Evolutionary conservation across 257 asterid genomes (phyloP).

Genomic region (Nicotiana noctiflora): DNA sequence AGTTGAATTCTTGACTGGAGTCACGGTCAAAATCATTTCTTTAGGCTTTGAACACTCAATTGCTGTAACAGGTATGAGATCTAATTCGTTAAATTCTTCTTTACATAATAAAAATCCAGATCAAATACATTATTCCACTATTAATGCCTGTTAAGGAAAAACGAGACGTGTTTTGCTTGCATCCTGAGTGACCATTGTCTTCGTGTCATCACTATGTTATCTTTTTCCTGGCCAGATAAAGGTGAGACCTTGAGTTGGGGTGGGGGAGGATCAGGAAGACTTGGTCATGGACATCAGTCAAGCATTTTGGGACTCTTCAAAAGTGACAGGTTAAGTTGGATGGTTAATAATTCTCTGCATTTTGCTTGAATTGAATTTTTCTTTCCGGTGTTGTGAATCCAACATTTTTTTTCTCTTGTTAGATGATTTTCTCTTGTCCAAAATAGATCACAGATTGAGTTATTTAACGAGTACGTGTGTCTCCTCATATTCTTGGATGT

Average conservation of each 20-base stretch:
- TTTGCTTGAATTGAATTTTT: neutral
- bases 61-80: slow-evolving; percentile 79
- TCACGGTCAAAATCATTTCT: slow-evolving; percentile 45
- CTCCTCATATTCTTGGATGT: neutral
- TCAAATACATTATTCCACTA: neutral
- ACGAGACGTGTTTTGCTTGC: neutral
- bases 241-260: slow-evolving; percentile 99
- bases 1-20: slow-evolving; percentile 70
- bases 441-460: neutral
- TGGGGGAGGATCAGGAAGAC: slow-evolving; percentile 87
- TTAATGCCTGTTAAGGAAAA: slow-evolving; percentile 1
- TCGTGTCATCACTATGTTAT: slow-evolving; percentile 6
- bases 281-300: slow-evolving; percentile 88
- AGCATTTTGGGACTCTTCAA: slow-evolving; percentile 66
- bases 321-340: slow-evolving; percentile 55
- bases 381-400: neutral
- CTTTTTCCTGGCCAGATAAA: slow-evolving; percentile 45
- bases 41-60: slow-evolving; percentile 90
- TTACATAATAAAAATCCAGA: neutral
- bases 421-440: neutral
- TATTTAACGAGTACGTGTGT: neutral
- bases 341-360: slow-evolving; percentile 10
- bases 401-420: neutral
- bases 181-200: neutral
- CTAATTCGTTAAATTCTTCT: slow-evolving; percentile 11